Base-by-base conservation (phyloP, 768 basidiomycete genomes). In the Galerina marginata region DNA sequence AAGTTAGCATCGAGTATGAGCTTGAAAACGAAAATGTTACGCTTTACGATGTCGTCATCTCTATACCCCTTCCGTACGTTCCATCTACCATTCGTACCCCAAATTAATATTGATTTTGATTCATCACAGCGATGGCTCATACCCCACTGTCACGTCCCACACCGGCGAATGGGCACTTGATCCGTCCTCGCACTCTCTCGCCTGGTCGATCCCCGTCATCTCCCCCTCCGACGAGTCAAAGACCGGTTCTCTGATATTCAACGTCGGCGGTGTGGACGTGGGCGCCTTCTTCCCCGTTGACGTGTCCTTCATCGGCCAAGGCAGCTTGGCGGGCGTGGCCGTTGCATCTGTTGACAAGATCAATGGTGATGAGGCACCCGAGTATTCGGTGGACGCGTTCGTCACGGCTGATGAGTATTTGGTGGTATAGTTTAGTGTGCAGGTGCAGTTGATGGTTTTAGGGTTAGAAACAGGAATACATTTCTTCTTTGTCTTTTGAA, bases 1-100 rank as follows among this genome's bases (percentile, higher is more conserved):
- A 96, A 64, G 93, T 99, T 60, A 96, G 92, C 75, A 93, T 99
- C 63, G 97, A 98, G 75, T 98, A 97, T 71, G 96, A 99, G 72
- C 89, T 99, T 47, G 95, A 96, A 71, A 92, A 94, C 63, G 84
- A 91, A 63, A 83, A 82, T 49, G 76, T 98, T 55, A 86, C 87
- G 0, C 81, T 98, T 2, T 86, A 92, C 72, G 93, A 98, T 71
- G 85, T 96, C 23, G 81, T 87, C 64, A 93, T 99, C 62, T 89
- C 90, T 54, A 96, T 99, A 66, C 95, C 96, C 25, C 87, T 99
- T 48, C 96, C 96, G 91, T 94, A 74, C 36, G 23, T 54, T 29
- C 51, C 45, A 36, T 45, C 25, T 39, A 57, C 12, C 14, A 45
- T 15, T 20, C 29, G 14, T 29, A 16, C 26, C 57, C 52, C 9